These are phyloP conservation scores for Lipomyces lipofer DNA, from an alignment of 805 yeast species.

Conservation along the genomic window DNA sequence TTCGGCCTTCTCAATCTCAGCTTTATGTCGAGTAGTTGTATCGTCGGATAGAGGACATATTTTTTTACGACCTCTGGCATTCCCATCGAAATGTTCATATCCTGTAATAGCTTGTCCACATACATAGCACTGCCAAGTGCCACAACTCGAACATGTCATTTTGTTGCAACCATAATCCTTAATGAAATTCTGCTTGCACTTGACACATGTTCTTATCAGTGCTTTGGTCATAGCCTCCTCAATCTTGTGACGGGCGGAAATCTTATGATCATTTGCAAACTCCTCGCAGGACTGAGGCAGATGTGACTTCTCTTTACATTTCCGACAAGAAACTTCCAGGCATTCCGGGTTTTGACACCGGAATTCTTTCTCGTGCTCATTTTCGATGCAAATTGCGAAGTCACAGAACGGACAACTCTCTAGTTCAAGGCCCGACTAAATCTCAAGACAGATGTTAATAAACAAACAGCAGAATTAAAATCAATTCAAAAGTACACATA, in stretches of 20 bases:
- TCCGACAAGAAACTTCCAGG: background rate
- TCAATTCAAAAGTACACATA: background rate
- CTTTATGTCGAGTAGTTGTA: background rate
- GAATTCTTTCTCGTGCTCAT: slow-evolving; percentile 52
- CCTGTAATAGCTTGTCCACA: background rate
- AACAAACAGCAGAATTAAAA: background rate
- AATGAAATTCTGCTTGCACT: slow-evolving; percentile 1
- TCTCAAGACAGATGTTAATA: no score
- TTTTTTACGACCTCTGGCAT: background rate
- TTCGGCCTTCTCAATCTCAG: background rate
- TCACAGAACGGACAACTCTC: slow-evolving; percentile 36
- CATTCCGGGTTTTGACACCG: background rate
- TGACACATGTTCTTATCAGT: background rate
- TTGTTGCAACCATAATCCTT: slow-evolving; percentile 15
- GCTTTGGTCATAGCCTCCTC: slow-evolving; percentile 17
- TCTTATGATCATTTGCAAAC: background rate
- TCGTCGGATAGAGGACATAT: slow-evolving; percentile 1
- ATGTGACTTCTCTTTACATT: background rate
- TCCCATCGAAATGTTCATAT: slow-evolving; percentile 1
- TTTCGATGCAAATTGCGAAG: slow-evolving; percentile 56
- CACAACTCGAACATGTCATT: slow-evolving; percentile 7
- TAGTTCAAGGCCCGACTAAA: slow-evolving; percentile 3
- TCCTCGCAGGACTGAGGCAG: slow-evolving; percentile 1
- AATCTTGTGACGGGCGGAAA: slow-evolving; percentile 1
- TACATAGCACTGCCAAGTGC: slow-evolving; percentile 2